Conservation (phyloP, 1,139 yeast species). For the Scheffersomyces segobiensis region DNA sequence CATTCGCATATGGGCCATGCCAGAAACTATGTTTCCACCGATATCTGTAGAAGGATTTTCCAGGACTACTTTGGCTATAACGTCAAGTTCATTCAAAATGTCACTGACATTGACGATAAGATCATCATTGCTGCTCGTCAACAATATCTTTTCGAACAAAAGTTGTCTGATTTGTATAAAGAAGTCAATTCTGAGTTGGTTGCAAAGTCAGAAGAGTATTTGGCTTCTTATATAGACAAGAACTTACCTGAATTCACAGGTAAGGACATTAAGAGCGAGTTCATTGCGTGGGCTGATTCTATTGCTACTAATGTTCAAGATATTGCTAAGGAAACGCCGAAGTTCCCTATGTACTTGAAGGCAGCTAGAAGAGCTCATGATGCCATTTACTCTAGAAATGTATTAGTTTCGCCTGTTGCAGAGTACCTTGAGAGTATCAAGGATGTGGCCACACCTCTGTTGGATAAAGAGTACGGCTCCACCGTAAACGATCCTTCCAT, state of each 20-base stretch:
- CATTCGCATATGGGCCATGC: slow-evolving; percentile 99
- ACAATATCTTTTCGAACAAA: slow-evolving; percentile 66
- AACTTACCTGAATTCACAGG: slow-evolving; percentile 53
- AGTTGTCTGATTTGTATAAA: slow-evolving; percentile 35
- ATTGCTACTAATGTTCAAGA: slow-evolving; percentile 46
- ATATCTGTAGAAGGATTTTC: slow-evolving; percentile 83
- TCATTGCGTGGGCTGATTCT: slow-evolving; percentile 51
- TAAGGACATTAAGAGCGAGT: slow-evolving; percentile 32
- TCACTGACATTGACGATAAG: slow-evolving; percentile 96
- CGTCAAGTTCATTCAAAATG: slow-evolving; percentile 87
- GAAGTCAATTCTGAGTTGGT: slow-evolving; percentile 39
- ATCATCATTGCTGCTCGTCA: slow-evolving; percentile 95
- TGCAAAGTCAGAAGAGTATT: slow-evolving; percentile 41
- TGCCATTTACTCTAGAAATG: slow-evolving; percentile 29
- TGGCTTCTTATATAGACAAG: slow-evolving; percentile 51
- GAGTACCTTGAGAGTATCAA: slow-evolving; percentile 55
- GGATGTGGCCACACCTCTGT: slow-evolving; percentile 70
- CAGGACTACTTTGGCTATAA: slow-evolving; percentile 91
- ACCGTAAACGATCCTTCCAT: slow-evolving; percentile 81
- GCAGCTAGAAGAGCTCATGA: slow-evolving; percentile 59
- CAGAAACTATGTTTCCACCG: slow-evolving; percentile 91
- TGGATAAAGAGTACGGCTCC: slow-evolving; percentile 73
- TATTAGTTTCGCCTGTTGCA: slow-evolving; percentile 12
- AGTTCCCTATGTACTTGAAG: slow-evolving; percentile 79
- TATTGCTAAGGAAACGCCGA: slow-evolving; percentile 62